phyloP scores from a whole-genome alignment of 2,329 filamentous ascomycete species.

The Aspergillus uvarum region DNA sequence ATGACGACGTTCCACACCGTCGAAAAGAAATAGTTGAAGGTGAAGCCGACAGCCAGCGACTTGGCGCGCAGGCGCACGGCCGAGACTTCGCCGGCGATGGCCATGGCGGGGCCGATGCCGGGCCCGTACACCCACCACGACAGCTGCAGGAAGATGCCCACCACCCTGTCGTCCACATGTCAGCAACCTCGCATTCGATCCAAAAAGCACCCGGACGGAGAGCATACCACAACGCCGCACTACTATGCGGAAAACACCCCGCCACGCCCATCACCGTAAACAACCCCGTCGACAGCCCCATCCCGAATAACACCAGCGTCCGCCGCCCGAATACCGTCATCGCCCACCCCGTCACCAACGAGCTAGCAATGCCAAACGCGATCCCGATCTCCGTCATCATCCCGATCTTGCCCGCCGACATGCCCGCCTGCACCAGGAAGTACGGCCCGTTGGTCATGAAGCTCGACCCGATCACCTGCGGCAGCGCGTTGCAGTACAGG shows the following conservation, averaged over 20 bases:
- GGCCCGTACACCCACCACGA: slow-evolving; percentile 7
- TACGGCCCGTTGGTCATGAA: slow-evolving; percentile 4
- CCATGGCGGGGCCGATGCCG: slow-evolving; percentile 6
- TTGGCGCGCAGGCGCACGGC: slow-evolving; percentile 4
- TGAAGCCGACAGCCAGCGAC: slow-evolving; percentile 5
- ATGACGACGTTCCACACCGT: slow-evolving; percentile 7
- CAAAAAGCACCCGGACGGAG: background rate
- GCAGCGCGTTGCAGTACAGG: slow-evolving; percentile 4
- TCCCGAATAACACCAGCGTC: background rate
- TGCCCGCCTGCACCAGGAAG: slow-evolving; percentile 3
- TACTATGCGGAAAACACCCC: background rate
- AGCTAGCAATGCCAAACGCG: background rate
- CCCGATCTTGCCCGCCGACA: background rate
- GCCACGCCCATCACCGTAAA: background rate
- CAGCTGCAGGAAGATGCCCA: slow-evolving; percentile 8
- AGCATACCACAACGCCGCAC: background rate
- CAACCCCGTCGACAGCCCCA: background rate
- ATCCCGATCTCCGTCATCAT: slow-evolving; percentile 8
- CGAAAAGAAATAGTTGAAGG: slow-evolving; percentile 4
- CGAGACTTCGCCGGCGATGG: slow-evolving; percentile 5
- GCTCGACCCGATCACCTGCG: slow-evolving; percentile 1
- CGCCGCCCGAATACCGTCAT: slow-evolving; percentile 1
- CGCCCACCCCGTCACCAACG: background rate
- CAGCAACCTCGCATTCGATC: background rate
- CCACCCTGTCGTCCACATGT: background rate